Percentiles rank a stretch among this genome's conserved stretches.
phyloP scores from a whole-genome alignment of 2,329 filamentous ascomycete genomes.

The Waltergamsia citrina region DNA sequence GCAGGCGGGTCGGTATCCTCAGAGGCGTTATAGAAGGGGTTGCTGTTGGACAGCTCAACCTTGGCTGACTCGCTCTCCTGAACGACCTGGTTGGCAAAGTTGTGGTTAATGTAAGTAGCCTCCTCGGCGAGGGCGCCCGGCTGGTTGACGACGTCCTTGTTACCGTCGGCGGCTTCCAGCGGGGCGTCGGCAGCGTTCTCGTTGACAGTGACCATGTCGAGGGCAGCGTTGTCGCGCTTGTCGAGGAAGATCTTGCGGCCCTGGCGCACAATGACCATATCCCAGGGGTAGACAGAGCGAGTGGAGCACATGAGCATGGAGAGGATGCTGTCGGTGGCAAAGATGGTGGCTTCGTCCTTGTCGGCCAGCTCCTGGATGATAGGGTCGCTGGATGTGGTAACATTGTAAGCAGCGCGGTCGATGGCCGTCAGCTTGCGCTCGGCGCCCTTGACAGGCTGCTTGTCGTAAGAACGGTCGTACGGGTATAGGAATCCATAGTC shows the following conservation, averaged over 20 bases:
- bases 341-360: constrained; percentile 92
- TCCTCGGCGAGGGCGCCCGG: constrained; percentile 89
- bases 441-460: constrained; percentile 78
- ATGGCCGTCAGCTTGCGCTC: constrained; percentile 82
- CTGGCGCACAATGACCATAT: constrained; percentile 87
- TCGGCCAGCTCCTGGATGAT: constrained; percentile 95
- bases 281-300: constrained; percentile 96
- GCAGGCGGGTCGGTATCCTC: constrained; percentile 91
- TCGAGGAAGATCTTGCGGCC: constrained; percentile 97
- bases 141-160: constrained; percentile 92
- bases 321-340: constrained; percentile 92
- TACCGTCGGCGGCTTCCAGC: constrained; percentile 81
- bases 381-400: constrained; percentile 91
- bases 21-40: constrained; percentile 93
- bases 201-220: constrained; percentile 98
- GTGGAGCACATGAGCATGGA: constrained; percentile 99
- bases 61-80: constrained; percentile 70
- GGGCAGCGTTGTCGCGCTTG: constrained; percentile 89
- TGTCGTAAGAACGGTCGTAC: constrained; percentile 95
- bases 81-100: constrained; percentile 95
- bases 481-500: constrained; percentile 96
- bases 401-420: constrained; percentile 95
- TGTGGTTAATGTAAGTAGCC: constrained; percentile 99
- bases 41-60: constrained; percentile 76
- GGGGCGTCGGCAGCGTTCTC: constrained; percentile 96